A percentile compares a stretch with the other conserved stretches of the same genome.
These are phyloP conservation scores for Coemansia asiatica DNA, from an alignment of 192 early-diverging fungal species.

Conservation along the genomic window DNA sequence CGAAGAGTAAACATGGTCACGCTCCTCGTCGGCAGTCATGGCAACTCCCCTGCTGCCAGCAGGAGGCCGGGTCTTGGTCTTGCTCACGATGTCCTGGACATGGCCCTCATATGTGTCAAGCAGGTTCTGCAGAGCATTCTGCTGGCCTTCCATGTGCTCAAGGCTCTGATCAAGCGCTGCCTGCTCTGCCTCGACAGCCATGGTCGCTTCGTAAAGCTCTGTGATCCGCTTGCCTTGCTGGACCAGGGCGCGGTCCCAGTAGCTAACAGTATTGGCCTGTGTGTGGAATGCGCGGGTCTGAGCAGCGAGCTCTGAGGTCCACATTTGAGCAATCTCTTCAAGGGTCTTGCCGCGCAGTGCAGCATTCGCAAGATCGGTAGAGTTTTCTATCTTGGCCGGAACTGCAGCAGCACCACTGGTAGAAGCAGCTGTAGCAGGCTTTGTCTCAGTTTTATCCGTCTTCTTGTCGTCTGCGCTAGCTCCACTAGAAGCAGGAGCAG, in stretches of 20 bases:
- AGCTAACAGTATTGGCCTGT: constrained; percentile 77
- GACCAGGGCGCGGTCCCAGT: constrained; percentile 86
- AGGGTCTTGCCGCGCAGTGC: constrained; percentile 68
- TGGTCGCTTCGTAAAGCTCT: constrained; percentile 70
- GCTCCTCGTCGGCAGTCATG: constrained; percentile 76
- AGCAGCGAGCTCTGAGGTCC: constrained; percentile 80
- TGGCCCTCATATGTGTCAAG: constrained; percentile 77
- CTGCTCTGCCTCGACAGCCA: constrained; percentile 73
- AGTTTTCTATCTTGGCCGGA: constrained; percentile 62
- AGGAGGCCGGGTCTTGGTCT: constrained; percentile 58
- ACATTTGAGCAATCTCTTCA: constrained; percentile 88
- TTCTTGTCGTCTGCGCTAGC: constrained; percentile 29
- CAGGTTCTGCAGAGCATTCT: constrained; percentile 73
- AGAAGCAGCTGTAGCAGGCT: constrained; percentile 40
- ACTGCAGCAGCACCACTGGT: constrained; percentile 50
- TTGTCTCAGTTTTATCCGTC: constrained; percentile 42
- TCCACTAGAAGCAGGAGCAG: constrained; percentile 30
- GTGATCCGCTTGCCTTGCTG: constrained; percentile 81
- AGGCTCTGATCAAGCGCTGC: constrained; percentile 81
- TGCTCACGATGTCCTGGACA: constrained; percentile 48
- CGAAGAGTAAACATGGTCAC: constrained; percentile 80
- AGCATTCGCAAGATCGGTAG: constrained; percentile 29
- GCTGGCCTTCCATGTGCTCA: constrained; percentile 85
- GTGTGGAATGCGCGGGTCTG: constrained; percentile 81
- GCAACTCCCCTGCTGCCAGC: constrained; percentile 38